These are phyloP conservation scores for Coniferiporia weirii DNA, from an alignment of 1,284 basidiomycete species.

Conservation along the genomic window DNA sequence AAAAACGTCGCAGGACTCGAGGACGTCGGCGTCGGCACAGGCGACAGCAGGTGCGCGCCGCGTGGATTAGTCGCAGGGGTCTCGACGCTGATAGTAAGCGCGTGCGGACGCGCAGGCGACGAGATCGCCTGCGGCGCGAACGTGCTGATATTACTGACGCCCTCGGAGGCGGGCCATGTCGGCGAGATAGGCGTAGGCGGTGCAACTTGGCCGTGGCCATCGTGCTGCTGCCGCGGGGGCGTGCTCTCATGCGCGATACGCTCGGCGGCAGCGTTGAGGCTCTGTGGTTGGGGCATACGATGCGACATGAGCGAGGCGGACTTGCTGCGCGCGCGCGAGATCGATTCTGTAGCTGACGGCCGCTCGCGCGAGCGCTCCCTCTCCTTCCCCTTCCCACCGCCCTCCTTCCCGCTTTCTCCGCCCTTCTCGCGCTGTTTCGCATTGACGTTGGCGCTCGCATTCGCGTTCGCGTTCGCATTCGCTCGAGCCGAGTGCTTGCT, in stretches of 20 bases:
- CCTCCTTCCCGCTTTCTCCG: not conserved
- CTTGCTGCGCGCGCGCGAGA: constrained; percentile 39
- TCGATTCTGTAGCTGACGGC: constrained; percentile 25
- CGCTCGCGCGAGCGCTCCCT: constrained; percentile 1
- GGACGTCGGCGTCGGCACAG: not conserved
- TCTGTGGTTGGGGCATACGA: constrained; percentile 32
- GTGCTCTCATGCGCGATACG: constrained; percentile 21
- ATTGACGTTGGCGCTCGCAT: too few species aligned
- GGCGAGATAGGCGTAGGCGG: constrained; percentile 12
- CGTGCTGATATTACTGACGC: not conserved
- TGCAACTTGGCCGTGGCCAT: not conserved
- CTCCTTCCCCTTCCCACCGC: constrained; percentile 21
- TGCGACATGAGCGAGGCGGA: constrained; percentile 32
- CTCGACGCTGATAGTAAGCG: not conserved
- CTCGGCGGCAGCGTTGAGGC: constrained; percentile 36
- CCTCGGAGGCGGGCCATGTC: not conserved
- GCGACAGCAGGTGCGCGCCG: not conserved
- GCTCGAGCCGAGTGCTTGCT: constrained; percentile 24
- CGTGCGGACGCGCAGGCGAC: constrained; percentile 3
- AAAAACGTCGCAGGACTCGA: constrained; percentile 5
- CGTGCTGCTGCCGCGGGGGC: not conserved
- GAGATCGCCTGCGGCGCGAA: constrained; percentile 11
- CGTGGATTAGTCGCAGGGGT: not conserved
- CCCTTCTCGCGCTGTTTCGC: constrained; percentile 9
- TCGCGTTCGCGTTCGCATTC: too few species aligned